A percentile compares a stretch with the other conserved stretches of the same genome.
Evolutionary conservation across 2,329 filamentous ascomycete genomes (phyloP).

Genomic region (Beauveria sp.): DNA sequence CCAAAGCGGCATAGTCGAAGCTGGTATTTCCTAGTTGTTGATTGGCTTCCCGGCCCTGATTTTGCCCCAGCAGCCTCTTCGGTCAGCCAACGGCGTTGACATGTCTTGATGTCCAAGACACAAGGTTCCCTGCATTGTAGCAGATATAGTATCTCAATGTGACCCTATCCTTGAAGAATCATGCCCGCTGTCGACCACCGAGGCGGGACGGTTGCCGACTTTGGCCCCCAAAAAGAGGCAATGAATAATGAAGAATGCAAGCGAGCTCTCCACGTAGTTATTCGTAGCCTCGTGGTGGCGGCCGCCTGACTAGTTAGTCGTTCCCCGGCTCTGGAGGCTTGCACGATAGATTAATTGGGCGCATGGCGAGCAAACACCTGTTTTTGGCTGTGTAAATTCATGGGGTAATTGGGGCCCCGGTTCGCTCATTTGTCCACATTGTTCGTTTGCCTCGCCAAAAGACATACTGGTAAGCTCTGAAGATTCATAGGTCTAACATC

Average conservation of each 20-base stretch:
- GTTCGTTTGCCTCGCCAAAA: neutral
- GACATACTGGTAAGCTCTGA: neutral
- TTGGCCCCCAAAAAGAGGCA: neutral
- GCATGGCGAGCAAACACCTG: too few species aligned
- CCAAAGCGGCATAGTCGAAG: neutral
- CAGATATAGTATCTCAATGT: neutral
- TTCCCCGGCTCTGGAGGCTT: too few species aligned
- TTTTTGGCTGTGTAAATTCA: neutral
- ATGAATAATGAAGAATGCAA: neutral
- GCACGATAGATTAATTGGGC: too few species aligned
- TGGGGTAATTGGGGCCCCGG: neutral
- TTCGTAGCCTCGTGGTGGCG: too few species aligned
- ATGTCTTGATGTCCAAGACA: neutral
- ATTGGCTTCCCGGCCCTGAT: neutral
- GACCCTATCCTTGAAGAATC: neutral
- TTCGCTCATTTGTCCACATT: neutral
- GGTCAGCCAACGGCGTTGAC: neutral
- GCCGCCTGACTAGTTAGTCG: too few species aligned
- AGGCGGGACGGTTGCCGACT: neutral
- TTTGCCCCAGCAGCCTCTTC: neutral
- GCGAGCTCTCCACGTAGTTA: too few species aligned
- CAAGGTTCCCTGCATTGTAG: neutral
- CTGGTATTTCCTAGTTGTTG: neutral
- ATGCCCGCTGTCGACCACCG: neutral
- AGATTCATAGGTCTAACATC: neutral